Evolutionary conservation across 495 filamentous ascomycete genomes (phyloP).

Genomic region (Penicillium diatomitis): DNA sequence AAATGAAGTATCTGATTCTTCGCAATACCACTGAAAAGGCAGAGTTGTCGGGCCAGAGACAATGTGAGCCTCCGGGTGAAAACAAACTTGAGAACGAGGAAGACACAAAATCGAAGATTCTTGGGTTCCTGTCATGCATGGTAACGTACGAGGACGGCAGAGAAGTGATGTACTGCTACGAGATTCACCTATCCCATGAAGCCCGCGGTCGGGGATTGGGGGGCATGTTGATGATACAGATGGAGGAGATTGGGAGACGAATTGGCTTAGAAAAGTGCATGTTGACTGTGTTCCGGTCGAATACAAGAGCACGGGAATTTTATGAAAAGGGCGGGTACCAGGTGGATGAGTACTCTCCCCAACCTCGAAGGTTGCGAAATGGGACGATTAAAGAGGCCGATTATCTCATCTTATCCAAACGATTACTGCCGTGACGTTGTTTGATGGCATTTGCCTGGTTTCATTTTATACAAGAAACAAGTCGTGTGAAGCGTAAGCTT

Average conservation of each 20-base stretch:
- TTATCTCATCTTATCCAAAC: constrained; percentile 66
- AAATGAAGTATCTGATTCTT: constrained; percentile 59
- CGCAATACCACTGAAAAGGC: constrained; percentile 13
- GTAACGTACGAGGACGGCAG: constrained; percentile 68
- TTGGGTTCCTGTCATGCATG: constrained; percentile 75
- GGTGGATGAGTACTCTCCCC: constrained; percentile 58
- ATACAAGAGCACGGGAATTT: constrained; percentile 50
- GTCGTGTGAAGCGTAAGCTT: not conserved
- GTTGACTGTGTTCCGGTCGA: constrained; percentile 73
- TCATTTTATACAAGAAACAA: not conserved
- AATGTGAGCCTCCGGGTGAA: not conserved
- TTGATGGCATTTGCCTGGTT: not conserved
- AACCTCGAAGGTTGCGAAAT: constrained; percentile 50
- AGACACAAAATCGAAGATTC: constrained; percentile 14
- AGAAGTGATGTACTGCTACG: constrained; percentile 78
- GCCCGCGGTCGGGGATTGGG: constrained; percentile 43
- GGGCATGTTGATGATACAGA: constrained; percentile 26
- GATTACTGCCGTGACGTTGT: constrained; percentile 17
- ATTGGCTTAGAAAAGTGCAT: constrained; percentile 60
- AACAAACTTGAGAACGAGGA: too few species aligned
- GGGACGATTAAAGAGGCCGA: constrained; percentile 55
- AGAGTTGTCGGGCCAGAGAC: not conserved
- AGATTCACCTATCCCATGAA: constrained; percentile 60
- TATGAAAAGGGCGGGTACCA: constrained; percentile 62
- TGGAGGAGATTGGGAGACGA: constrained; percentile 34